Evolutionary conservation across 805 yeast genomes (phyloP), one percentile per base, ranked within the genome.

Genomic region (Kluyveromyces dobzhanskii): DNA sequence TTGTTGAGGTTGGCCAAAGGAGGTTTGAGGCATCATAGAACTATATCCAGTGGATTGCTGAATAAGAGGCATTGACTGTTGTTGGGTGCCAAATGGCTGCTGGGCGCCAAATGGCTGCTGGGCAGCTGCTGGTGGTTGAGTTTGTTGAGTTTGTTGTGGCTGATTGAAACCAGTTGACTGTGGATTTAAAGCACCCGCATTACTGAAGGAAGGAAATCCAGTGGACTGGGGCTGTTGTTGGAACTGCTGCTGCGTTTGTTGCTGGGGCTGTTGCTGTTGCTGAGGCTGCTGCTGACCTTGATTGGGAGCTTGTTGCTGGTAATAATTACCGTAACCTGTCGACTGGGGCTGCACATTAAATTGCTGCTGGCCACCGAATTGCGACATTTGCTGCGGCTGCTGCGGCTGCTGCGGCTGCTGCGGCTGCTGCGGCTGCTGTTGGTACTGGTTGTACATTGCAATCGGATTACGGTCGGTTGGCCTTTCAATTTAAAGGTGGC

Each of bases 11-110:
- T 34, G 37, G 13, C 64, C 62, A 46, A 61, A 57, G 2, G 60
- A 46, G 5, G 59, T 50, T 24, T 47, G 54, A 3, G 64, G 64
- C 44, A 52, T 34, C 17, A 17, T 10, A 13, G 30, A 24, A 12
- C 19, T 18, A 16, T 13, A 34, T 14, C 66, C 65, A 26, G 64
- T 51, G 32, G 50, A 54, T 45, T 55, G 57, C 30, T 51, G 54
- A 29, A 45, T 50, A 33, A 54, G 43, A 19, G 51, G 53, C 40
- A 44, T 12, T 9, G 17, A 4, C 14, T 35, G 21, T 17, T 30
- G 32, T n/a, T 30, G 32, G 8, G 8, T 14, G 9, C 14, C n/a
- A 10, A 30, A 11, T 35, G 56, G 62, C 28, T 49, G 52, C 38
- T 45, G 54, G 25, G 42, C 53, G 32, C 44, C 50, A 34, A 52